phyloP scores from a whole-genome alignment of 75 land plant species.

The Cupressus sempervirens region DNA sequence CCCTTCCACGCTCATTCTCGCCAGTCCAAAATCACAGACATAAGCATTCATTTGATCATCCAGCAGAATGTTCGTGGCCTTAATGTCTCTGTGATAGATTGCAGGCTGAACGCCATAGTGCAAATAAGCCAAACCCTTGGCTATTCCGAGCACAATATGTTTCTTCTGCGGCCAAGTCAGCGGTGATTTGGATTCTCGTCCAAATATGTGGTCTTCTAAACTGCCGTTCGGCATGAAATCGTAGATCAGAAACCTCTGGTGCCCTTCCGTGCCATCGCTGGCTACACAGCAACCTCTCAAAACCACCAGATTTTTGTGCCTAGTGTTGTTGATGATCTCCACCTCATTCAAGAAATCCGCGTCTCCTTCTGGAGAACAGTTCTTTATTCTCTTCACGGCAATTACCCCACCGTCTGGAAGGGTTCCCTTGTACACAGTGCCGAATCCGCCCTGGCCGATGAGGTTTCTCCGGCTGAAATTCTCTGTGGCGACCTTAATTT shows the following conservation, averaged over 20 bases:
- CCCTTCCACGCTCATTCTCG: slow-evolving; percentile 25
- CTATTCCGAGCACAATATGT: slow-evolving; percentile 25
- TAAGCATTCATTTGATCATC: slow-evolving; percentile 32
- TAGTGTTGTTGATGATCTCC: slow-evolving; percentile 33
- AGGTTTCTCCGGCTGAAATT: slow-evolving; percentile 47
- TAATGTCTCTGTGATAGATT: slow-evolving; percentile 7
- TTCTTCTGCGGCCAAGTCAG: slow-evolving; percentile 27
- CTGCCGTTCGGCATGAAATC: slow-evolving; percentile 31
- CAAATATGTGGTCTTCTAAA: slow-evolving; percentile 16
- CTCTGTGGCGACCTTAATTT: slow-evolving; percentile 18
- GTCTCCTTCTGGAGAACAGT: slow-evolving; percentile 31
- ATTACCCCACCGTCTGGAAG: slow-evolving; percentile 13
- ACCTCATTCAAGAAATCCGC: slow-evolving; percentile 35
- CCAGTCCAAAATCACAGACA: slow-evolving; percentile 37
- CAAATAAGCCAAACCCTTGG: slow-evolving; percentile 32
- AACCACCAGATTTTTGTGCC: slow-evolving; percentile 27
- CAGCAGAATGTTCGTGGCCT: not conserved
- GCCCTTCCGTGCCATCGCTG: slow-evolving; percentile 17
- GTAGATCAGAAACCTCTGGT: slow-evolving; percentile 25
- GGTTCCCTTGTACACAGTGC: slow-evolving; percentile 59
- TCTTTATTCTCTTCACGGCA: slow-evolving; percentile 27
- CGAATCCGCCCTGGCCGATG: slow-evolving; percentile 75
- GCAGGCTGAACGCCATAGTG: slow-evolving; percentile 29
- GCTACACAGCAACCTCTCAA: slow-evolving; percentile 32
- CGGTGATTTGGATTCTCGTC: not conserved